Evolutionary conservation across 805 yeast genomes (phyloP).

Genomic region (Candida loeiensis): DNA sequence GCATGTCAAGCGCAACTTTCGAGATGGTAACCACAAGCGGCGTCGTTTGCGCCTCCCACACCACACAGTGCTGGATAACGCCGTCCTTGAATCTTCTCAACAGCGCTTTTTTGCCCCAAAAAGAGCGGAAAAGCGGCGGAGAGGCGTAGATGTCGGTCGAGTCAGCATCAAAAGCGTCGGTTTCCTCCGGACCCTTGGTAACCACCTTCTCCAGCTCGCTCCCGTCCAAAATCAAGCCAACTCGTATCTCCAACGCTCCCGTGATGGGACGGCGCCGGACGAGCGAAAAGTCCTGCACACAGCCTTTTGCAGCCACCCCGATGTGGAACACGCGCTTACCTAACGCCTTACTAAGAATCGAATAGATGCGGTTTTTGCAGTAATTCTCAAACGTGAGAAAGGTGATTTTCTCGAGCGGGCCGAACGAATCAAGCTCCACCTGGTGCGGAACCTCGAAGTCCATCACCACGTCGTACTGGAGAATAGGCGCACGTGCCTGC

Average conservation of each 20-base stretch:
- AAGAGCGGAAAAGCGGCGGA: slow-evolving; percentile 67
- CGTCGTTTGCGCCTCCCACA: slow-evolving; percentile 63
- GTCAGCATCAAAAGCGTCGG: slow-evolving; percentile 46
- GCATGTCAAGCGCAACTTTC: slow-evolving; percentile 59
- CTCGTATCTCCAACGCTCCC: slow-evolving; percentile 30
- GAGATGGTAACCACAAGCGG: slow-evolving; percentile 66
- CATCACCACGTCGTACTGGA: slow-evolving; percentile 66
- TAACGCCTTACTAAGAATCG: slow-evolving; percentile 54
- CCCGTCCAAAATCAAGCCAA: slow-evolving; percentile 70
- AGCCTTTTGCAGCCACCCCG: slow-evolving; percentile 16
- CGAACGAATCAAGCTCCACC: slow-evolving; percentile 46
- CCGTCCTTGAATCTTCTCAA: slow-evolving; percentile 93
- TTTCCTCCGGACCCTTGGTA: slow-evolving; percentile 77
- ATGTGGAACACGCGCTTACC: slow-evolving; percentile 46
- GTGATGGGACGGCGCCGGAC: slow-evolving; percentile 52
- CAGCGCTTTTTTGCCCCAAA: slow-evolving; percentile 88
- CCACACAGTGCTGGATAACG: slow-evolving; percentile 81
- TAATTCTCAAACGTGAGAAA: slow-evolving; percentile 68
- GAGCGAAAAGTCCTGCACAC: slow-evolving; percentile 31
- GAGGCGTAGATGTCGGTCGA: no score
- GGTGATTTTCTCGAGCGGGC: slow-evolving; percentile 68
- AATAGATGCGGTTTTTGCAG: slow-evolving; percentile 56
- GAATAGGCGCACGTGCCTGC: slow-evolving; percentile 47
- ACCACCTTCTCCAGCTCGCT: slow-evolving; percentile 75
- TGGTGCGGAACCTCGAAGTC: slow-evolving; percentile 47